Evolutionary conservation across 306 rosid genomes (phyloP).

Genomic region (Urtica urens): DNA sequence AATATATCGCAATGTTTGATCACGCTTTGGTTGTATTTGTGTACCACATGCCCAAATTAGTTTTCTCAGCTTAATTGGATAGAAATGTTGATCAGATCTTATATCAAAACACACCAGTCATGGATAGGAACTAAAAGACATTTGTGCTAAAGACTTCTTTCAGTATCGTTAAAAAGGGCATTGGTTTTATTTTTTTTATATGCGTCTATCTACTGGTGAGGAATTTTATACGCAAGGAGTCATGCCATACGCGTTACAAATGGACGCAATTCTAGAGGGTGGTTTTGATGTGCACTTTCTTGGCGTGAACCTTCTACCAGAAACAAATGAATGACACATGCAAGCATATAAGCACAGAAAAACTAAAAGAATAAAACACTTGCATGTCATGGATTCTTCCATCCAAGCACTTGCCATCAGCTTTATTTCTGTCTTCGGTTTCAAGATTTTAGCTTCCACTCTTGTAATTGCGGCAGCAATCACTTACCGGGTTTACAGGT

Average conservation of each 20-base stretch:
- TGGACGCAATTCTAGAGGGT: not conserved
- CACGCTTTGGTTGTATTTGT: not conserved
- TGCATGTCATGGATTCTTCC: not conserved
- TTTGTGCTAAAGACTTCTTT: too few relatives aligned
- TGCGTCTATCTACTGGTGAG: too few relatives aligned
- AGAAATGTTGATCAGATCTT: too few relatives aligned
- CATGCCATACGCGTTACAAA: not conserved
- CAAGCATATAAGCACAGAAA: not conserved
- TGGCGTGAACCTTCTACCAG: conserved; percentile 1
- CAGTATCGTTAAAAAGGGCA: too few relatives aligned
- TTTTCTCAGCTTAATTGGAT: too few relatives aligned
- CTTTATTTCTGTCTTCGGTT: not conserved
- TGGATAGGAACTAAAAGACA: too few relatives aligned
- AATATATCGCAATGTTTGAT: conserved; percentile 1
- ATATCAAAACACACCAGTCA: too few relatives aligned
- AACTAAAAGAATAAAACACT: not conserved
- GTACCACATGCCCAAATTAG: not conserved
- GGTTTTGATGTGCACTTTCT: not conserved
- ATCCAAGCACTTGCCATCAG: not conserved
- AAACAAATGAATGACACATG: not conserved
- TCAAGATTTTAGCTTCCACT: not conserved
- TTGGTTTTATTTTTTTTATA: too few relatives aligned
- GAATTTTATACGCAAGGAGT: too few relatives aligned
- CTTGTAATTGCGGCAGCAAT: conserved; percentile 4
- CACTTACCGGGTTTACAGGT: not conserved